These are phyloP conservation scores for Spathaspora boniae DNA, from an alignment of 805 yeast genomes.

Conservation along the genomic window DNA sequence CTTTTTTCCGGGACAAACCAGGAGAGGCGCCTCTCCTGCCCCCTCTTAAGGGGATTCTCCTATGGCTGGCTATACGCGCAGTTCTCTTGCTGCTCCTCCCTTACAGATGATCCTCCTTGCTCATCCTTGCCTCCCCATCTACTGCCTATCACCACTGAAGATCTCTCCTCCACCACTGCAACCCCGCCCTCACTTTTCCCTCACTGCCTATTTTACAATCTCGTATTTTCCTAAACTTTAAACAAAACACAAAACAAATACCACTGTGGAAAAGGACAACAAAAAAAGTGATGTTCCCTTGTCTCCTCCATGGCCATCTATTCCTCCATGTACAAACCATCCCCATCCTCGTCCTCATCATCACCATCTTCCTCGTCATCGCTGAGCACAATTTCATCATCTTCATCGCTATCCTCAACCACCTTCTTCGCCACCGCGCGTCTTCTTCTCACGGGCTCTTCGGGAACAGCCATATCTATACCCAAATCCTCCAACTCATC, in stretches of 20 bases:
- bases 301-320: neutral
- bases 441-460: conserved; percentile 6
- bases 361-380: conserved; percentile 14
- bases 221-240: neutral
- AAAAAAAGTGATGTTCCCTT: conserved; percentile 1
- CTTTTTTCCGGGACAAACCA: too few species aligned
- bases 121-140: too few species aligned
- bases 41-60: too few species aligned
- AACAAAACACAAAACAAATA: neutral
- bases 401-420: conserved; percentile 16
- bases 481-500: conserved; percentile 25
- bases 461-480: conserved; percentile 10
- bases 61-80: too few species aligned
- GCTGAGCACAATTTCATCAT: conserved; percentile 3
- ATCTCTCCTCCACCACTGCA: too few species aligned
- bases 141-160: too few species aligned
- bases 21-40: too few species aligned
- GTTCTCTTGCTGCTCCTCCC: too few species aligned
- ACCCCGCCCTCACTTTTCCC: too few species aligned
- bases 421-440: conserved; percentile 16
- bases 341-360: conserved; percentile 5
- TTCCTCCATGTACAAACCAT: conserved; percentile 3
- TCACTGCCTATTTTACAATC: neutral
- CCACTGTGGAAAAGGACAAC: neutral
- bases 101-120: too few species aligned